Evolutionary conservation across 441 rosid species (phyloP).

Genomic region (Melastoma candidum): DNA sequence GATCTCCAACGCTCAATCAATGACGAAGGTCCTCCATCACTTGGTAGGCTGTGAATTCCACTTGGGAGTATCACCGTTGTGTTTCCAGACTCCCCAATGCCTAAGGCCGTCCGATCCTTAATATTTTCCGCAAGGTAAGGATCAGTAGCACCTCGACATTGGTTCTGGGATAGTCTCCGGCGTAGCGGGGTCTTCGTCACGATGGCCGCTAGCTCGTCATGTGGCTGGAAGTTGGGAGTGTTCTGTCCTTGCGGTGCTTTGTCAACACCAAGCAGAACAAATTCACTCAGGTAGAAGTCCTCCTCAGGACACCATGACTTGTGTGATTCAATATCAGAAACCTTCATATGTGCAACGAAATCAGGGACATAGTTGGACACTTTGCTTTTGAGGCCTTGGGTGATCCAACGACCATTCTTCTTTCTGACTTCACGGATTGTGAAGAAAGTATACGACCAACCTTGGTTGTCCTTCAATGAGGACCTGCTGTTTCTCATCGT

Average conservation of each 20-base stretch:
- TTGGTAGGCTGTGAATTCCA: constrained; percentile 74
- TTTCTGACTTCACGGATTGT: neutral
- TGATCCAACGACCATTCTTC: neutral
- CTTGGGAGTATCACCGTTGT: constrained; percentile 81
- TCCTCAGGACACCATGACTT: neutral
- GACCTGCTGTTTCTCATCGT: constrained; percentile 1
- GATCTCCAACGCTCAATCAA: constrained; percentile 83
- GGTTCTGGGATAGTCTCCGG: no score
- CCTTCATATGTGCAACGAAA: constrained; percentile 6
- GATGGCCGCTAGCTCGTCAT: constrained; percentile 13
- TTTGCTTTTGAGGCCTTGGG: neutral
- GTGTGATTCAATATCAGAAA: neutral
- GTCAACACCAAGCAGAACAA: constrained; percentile 3
- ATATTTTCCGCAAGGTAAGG: constrained; percentile 12
- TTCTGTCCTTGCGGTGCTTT: neutral
- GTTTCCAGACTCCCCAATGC: constrained; percentile 23
- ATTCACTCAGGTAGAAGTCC: constrained; percentile 5
- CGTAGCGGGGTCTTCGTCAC: constrained; percentile 2
- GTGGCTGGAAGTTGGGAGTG: neutral
- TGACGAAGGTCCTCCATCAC: constrained; percentile 81
- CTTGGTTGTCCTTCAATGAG: constrained; percentile 1
- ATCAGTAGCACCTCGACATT: no score
- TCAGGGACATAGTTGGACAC: neutral
- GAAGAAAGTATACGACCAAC: constrained; percentile 10
- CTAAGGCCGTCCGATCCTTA: constrained; percentile 10